Base-by-base conservation (phyloP, 164 flowering plant genomes). In the Magnolia sinica region DNA sequence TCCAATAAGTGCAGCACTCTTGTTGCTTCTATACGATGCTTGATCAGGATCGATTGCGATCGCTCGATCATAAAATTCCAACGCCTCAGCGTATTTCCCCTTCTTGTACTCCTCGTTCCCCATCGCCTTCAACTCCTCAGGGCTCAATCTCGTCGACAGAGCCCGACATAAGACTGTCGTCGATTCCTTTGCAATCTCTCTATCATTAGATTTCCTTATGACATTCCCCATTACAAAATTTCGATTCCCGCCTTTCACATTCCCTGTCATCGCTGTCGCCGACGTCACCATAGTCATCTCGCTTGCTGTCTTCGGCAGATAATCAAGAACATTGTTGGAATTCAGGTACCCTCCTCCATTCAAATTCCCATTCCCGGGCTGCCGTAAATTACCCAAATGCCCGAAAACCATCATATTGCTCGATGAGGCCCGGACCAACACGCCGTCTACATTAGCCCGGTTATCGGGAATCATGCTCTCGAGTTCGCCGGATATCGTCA, bases 81-180 rank as follows among this genome's bases (percentile, higher is more conserved):
- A 79, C 7, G 98, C 98, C 82, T 92, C 92, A 4, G 84, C 83
- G 59, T 80, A 90, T 49, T 84, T 90, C 0, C 98, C 99, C 76
- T 86, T 83, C 77, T 85, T 92, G 80, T 88, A 96, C 31, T 88
- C 89, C 61, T 89, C 92, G 76, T 95, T 95, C n/a, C 98, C 98
- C 86, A 89, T 80, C 13, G 50, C 76, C 78, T 93, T 93, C 75
- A 92, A 79, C 11, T 64, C 79, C 76, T 89, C 98, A 13, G 97
- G 89, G 63, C 91, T 90, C 66, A 77, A 29, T 70, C 74, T 83
- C 50, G 22, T 82, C 22, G 81, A 77, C 67, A 87, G 50, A 64
- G 92, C 95, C 58, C 92, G 68, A 69, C 93, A 85, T 55, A 90
- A 70, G 0, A 86, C 83, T 55, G 20, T 55, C 20, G 55, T 31